Percentiles rank a stretch among this genome's conserved stretches.
Evolutionary conservation across 192 early-diverging fungal species (phyloP).

Genomic region (Coemansia sp.): DNA sequence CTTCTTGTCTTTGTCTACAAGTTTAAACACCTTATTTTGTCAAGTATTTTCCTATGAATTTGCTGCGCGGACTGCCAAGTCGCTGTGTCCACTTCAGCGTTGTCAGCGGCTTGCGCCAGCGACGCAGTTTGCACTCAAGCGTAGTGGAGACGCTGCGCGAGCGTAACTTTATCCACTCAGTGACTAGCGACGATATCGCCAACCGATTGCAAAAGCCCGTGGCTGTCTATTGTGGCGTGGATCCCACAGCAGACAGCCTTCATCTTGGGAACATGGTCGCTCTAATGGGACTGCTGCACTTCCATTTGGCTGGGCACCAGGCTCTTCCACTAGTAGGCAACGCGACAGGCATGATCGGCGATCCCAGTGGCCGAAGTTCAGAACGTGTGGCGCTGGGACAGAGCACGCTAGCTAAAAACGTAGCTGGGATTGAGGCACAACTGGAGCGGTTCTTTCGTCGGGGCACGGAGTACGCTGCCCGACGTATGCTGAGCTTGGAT

Average conservation of each 20-base stretch:
- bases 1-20: background rate
- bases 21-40: background rate
- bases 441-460: slow-evolving; percentile 70
- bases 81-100: background rate
- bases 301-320: slow-evolving; percentile 79
- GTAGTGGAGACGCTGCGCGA: slow-evolving; percentile 47
- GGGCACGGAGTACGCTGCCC: slow-evolving; percentile 49
- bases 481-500: slow-evolving; percentile 30
- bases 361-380: slow-evolving; percentile 83
- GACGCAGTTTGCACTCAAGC: slow-evolving; percentile 31
- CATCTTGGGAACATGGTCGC: slow-evolving; percentile 91
- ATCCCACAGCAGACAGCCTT: slow-evolving; percentile 88
- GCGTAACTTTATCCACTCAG: slow-evolving; percentile 58
- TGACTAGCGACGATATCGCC: slow-evolving; percentile 55
- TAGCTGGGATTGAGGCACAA: slow-evolving; percentile 69
- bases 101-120: background rate
- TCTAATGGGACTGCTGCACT: slow-evolving; percentile 84
- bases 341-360: slow-evolving; percentile 91
- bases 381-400: slow-evolving; percentile 73
- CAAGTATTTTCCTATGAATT: background rate
- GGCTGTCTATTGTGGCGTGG: slow-evolving; percentile 86
- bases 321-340: slow-evolving; percentile 86
- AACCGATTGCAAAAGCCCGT: slow-evolving; percentile 10
- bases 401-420: slow-evolving; percentile 63
- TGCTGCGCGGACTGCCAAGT: background rate